These are phyloP conservation scores for Craspedostauros australis DNA, from an alignment of 108 stramenopile genomes.

Conservation along the genomic window DNA sequence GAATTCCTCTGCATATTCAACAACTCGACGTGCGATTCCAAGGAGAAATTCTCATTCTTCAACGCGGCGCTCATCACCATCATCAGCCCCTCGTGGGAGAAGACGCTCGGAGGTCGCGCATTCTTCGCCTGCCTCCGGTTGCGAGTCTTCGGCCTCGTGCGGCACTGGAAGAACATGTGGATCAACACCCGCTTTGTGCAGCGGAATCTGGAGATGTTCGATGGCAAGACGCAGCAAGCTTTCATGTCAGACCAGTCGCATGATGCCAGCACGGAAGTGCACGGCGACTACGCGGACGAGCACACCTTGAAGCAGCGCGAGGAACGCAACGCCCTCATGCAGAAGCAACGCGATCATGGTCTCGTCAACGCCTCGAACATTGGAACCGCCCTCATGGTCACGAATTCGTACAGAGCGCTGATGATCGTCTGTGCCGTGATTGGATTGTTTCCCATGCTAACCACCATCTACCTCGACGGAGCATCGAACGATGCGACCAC, in stretches of 20 bases:
- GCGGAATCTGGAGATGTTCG: too few species aligned
- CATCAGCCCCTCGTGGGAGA: slow-evolving; percentile 13
- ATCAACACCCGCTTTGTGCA: slow-evolving; percentile 29
- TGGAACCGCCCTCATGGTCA: slow-evolving; percentile 75
- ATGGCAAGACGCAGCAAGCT: too few species aligned
- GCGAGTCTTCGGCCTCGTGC: slow-evolving; percentile 74
- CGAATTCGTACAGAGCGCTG: slow-evolving; percentile 66
- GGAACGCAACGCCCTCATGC: neutral
- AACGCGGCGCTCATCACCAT: slow-evolving; percentile 20
- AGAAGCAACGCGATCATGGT: slow-evolving; percentile 4
- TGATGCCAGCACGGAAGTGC: too few species aligned
- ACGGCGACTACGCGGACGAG: neutral
- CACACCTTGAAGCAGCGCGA: neutral
- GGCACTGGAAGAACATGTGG: slow-evolving; percentile 70
- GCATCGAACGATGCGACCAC: slow-evolving; percentile 14
- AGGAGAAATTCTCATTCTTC: slow-evolving; percentile 24
- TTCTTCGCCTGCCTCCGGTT: slow-evolving; percentile 50
- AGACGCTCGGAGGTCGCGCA: slow-evolving; percentile 44
- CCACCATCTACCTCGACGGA: slow-evolving; percentile 8
- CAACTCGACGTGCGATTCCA: slow-evolving; percentile 12
- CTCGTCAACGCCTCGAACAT: slow-evolving; percentile 56
- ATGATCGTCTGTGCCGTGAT: slow-evolving; percentile 41
- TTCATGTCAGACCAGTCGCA: too few species aligned
- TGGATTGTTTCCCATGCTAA: slow-evolving; percentile 36
- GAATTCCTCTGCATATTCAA: slow-evolving; percentile 64